A percentile compares a stretch with the other conserved stretches of the same genome.
Conservation (phyloP, 106 monocot genomes). For the Dioscorea zingiberensis region DNA sequence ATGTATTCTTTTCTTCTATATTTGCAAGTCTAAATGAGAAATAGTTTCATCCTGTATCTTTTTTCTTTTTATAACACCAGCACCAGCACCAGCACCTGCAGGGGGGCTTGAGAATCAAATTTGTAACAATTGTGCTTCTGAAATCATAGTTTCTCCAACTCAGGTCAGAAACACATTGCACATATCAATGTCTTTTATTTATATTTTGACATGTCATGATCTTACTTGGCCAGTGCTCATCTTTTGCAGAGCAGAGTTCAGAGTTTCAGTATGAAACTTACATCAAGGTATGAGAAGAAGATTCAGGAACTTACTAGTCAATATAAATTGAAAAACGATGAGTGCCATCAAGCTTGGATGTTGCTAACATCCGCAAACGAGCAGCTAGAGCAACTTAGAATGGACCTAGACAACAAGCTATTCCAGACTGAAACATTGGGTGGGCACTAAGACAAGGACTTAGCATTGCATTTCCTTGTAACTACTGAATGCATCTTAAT, state of each 20-base stretch:
- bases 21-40: background rate
- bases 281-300: slow-evolving; percentile 62
- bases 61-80: slow-evolving; percentile 17
- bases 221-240: background rate
- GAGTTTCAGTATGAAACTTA: slow-evolving; percentile 18
- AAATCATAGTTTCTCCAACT: slow-evolving; percentile 35
- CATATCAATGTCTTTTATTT: background rate
- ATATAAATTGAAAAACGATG: slow-evolving; percentile 60
- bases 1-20: background rate
- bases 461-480: background rate
- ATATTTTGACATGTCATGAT: background rate
- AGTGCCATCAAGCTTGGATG: slow-evolving; percentile 81
- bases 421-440: slow-evolving; percentile 51
- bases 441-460: slow-evolving; percentile 6
- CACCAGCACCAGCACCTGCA: slow-evolving; percentile 18
- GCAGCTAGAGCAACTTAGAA: slow-evolving; percentile 51
- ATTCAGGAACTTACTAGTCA: slow-evolving; percentile 55
- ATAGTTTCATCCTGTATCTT: background rate
- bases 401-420: slow-evolving; percentile 51
- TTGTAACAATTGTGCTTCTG: slow-evolving; percentile 55
- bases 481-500: background rate
- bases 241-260: slow-evolving; percentile 43
- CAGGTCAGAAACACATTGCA: slow-evolving; percentile 33
- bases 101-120: slow-evolving; percentile 22
- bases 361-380: slow-evolving; percentile 51